Conservation (phyloP, 78 protist species). For the Protostelium mycophagum region DNA sequence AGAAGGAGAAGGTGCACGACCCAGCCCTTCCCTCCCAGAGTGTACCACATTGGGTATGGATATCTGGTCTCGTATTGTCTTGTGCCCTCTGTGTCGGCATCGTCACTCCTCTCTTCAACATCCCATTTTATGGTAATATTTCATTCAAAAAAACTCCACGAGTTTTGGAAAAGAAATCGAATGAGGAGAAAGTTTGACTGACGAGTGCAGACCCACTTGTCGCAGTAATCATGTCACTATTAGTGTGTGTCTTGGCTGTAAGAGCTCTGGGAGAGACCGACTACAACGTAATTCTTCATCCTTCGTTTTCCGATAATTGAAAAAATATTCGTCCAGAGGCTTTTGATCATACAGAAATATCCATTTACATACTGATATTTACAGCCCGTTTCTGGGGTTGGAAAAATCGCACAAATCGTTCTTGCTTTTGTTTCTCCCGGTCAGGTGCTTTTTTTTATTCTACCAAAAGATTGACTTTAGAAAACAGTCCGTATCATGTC, state of each 20-base stretch:
- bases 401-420: slow-evolving; percentile 70
- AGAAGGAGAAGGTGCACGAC: slow-evolving; percentile 10
- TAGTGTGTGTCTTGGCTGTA: slow-evolving; percentile 66
- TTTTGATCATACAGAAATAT: too few relatives aligned
- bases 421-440: slow-evolving; percentile 56
- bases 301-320: not conserved
- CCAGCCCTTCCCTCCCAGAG: slow-evolving; percentile 34
- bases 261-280: slow-evolving; percentile 80
- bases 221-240: slow-evolving; percentile 38
- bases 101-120: slow-evolving; percentile 23
- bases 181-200: not conserved
- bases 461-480: not conserved
- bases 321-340: not conserved
- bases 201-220: slow-evolving; percentile 8
- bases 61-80: slow-evolving; percentile 60
- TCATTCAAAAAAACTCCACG: too few relatives aligned
- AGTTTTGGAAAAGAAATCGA: too few relatives aligned
- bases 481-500: slow-evolving; percentile 44
- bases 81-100: slow-evolving; percentile 15
- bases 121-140: slow-evolving; percentile 8
- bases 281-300: slow-evolving; percentile 33
- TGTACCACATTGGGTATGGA: slow-evolving; percentile 69
- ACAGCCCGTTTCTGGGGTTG: slow-evolving; percentile 71
- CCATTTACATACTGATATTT: too few relatives aligned
- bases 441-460: not conserved